Evolutionary conservation across 78 protist species (phyloP), one percentile per base, ranked within the genome.

Genomic region (Monosiga brevicollis): DNA sequence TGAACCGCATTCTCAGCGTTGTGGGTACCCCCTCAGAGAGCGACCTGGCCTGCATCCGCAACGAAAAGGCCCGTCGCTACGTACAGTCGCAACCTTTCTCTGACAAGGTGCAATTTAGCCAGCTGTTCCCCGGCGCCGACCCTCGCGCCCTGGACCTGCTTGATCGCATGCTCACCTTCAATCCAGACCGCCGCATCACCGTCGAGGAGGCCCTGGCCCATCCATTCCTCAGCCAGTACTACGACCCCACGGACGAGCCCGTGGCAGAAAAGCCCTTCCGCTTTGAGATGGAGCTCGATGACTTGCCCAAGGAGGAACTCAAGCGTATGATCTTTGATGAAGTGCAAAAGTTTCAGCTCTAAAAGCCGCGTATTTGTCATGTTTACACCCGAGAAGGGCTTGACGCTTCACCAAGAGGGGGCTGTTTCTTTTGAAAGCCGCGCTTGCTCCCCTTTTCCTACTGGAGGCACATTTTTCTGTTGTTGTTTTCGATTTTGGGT

Each of bases 141-240:
- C 42, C 72, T 38, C 0, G 10, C 26, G 83, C 97, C 1, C 54
- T 96, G n/a, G 98, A 97, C 43, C 81, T 97, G 36, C 84, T 97
- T 2, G 86, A 88, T 10, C 37, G 42, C 42, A 84, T 97, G 95
- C 91, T 97, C 42, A 74, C 32, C 0, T 96, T 94, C 83, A 81
- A 96, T 79, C 98, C 99, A 42, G 42, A 24, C 20, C 90, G 89
- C 83, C 86, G 99, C 42, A 73, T 90, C 71, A 87, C 89, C 29
- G 94, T 88, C 20, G 94, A 85, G 25, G 89, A 89, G 11, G 93
- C 94, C 0, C 79, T 95, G 29, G 71, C 70, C 26, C 98, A 95
- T 75, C 95, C 94, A 26, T 95, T 87, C 71, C 77, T 95, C 35
- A 83, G 42, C 24, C 55, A 85, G 34, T 85, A 88, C 35, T 91